Percentiles rank a stretch among this genome's conserved stretches.
phyloP scores from a whole-genome alignment of 345 rosid species.

The Xanthoceras sorbifolium region DNA sequence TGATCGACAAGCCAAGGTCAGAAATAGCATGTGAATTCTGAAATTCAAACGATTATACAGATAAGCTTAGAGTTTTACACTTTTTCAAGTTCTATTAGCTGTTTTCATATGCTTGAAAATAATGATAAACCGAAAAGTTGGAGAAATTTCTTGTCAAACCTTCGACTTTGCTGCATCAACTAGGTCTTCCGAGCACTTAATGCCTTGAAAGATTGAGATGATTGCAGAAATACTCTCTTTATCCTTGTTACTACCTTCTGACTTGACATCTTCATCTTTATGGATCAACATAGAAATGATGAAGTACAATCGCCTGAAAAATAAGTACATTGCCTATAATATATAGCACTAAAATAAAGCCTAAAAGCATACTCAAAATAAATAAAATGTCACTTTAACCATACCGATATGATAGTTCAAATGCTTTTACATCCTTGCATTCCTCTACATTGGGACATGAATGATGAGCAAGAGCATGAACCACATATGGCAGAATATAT shows the following conservation, averaged over 20 bases:
- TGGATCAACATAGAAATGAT: constrained; percentile 64
- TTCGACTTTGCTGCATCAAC: constrained; percentile 73
- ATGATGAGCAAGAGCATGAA: constrained; percentile 85
- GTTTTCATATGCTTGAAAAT: constrained; percentile 14
- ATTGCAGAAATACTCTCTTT: constrained; percentile 57
- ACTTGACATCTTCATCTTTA: constrained; percentile 82
- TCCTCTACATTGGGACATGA: constrained; percentile 77
- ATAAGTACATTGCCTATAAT: constrained; percentile 6
- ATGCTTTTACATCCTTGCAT: constrained; percentile 84
- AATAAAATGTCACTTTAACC: constrained; percentile 12
- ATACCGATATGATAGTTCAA: constrained; percentile 78
- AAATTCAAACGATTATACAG: constrained; percentile 25
- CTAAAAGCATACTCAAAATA: constrained; percentile 13
- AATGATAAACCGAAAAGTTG: not conserved
- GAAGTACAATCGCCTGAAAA: constrained; percentile 74
- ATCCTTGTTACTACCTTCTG: constrained; percentile 60
- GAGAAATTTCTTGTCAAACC: constrained; percentile 45
- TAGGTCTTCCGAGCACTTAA: constrained; percentile 73
- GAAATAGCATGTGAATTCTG: constrained; percentile 92
- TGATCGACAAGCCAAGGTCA: constrained; percentile 81
- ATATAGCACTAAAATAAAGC: not conserved
- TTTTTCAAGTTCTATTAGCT: not conserved
- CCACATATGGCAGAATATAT: constrained; percentile 64
- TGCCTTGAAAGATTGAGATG: constrained; percentile 54
- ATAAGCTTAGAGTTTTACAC: constrained; percentile 16